Evolutionary conservation across 306 rosid genomes (phyloP), one percentile per base, ranked within the genome.

Genomic region (Inga oerstediana): DNA sequence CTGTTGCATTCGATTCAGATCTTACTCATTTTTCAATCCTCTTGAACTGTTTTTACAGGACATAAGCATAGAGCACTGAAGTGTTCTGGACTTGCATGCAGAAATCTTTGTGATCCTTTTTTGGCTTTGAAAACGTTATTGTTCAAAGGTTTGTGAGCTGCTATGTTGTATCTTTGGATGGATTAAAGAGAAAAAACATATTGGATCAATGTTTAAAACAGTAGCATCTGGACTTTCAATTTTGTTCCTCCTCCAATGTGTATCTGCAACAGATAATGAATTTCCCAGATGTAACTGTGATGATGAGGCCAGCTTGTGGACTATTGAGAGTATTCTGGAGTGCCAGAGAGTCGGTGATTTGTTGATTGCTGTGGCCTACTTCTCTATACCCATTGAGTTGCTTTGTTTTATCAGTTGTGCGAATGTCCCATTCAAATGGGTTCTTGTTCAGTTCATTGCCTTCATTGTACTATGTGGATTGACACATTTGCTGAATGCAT

Each of bases 371-470:
- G 90, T 95, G 74, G 98, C 98, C 70, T 93, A 95, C 80, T 91
- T 95, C 71, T 95, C 98, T 2, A 95, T 95, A 77, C 98, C 98
- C 22, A 80, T 95, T 54, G 97, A 95, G 86, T 91, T 95, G 22
- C 92, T 95, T 22, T 95, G 92, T 84, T 95, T 95, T 79, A 84
- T 93, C 43, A 93, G 93, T 86, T 93, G 98, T 84, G 90, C 98
- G 51, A 95, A 91, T 32, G 81, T 95, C 27, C 98, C 98, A 30
- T 95, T 95, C 90, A 95, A 93, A 87, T 95, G 98, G 98, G 95
- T 95, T 48, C 93, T 95, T 17, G 78, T 89, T 77, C 37, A 92
- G 88, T 95, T 95, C 87, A 89, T 93, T 68, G 89, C 97, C 75
- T 95, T 95, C 89, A 92, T 95, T 80, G 98, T 92, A 30, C 88